Base-by-base conservation (phyloP, 2,329 filamentous ascomycete genomes). In the Microsporum ferrugineum region DNA sequence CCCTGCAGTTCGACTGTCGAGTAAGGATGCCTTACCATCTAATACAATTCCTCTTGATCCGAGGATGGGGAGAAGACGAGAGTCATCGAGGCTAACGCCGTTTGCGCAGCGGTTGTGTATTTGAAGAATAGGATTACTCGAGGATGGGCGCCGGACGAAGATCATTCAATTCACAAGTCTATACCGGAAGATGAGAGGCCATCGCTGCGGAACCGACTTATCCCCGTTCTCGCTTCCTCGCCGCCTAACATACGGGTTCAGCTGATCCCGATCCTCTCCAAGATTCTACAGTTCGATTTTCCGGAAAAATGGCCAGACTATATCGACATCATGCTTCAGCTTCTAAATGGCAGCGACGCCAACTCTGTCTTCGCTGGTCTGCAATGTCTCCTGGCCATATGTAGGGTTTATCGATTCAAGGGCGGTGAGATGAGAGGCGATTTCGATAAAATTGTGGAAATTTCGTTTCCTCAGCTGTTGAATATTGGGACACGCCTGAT, bases 91-190 rank as follows among this genome's bases (percentile, higher is more conserved):
- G 56, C 60, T 64, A 55, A 67, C 53, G 59, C 64, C 43, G 63
- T 61, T 61, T 43, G 58, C 43, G 49, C 75, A 96, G 92, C 91
- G 71, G 91, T 92, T 71, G 89, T 99, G 69, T 99, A 97, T 78
- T 85, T 97, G 74, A 99, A 99, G 80, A 97, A 99, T 78, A 88
- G 91, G 72, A 88, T 97, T 74, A 92, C 88, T 74, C 88, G 91
- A 72, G 91, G 89, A 69, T 99, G 94, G 94, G 83, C 87, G 61
- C 85, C 84, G 65, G 81, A 82, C 70, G 89, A 95, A 66, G 88
- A 92, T 66, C 85, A 82, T 71, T 83, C 86, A 65, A 82, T 84
- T 70, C 85, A 88, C 68, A 85, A 84, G 68, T 79, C 86, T 68
- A 94, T 96, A 76, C 82, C 88, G 68, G 92, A 97, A 72, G 85